phyloP scores from a whole-genome alignment of 2,329 filamentous ascomycete genomes.

The Calonectria ilicicola region DNA sequence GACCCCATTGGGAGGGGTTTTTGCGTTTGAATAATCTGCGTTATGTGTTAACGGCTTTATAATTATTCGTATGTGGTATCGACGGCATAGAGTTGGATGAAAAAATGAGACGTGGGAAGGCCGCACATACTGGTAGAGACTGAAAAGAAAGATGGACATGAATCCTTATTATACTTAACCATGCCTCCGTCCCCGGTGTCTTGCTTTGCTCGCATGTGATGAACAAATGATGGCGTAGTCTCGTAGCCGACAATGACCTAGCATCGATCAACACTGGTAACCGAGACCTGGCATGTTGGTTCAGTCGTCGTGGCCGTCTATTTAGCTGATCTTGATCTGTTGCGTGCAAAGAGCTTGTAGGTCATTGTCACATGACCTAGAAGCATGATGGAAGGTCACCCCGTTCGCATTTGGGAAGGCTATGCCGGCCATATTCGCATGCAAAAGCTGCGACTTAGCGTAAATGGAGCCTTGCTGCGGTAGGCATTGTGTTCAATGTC shows the following conservation, averaged over 20 bases:
- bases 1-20: conserved; percentile 34
- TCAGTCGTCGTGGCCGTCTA: no score
- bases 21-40: conserved; percentile 39
- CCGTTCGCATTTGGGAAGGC: not conserved
- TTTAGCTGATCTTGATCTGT: not conserved
- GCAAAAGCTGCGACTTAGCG: not conserved
- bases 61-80: conserved; percentile 36
- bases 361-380: conserved; percentile 7
- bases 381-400: not conserved
- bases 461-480: not conserved
- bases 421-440: not conserved
- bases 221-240: not conserved
- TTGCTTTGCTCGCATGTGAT: not conserved
- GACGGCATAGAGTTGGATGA: conserved; percentile 37
- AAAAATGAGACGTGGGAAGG: conserved; percentile 33
- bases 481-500: not conserved
- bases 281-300: no score
- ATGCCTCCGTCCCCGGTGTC: no score
- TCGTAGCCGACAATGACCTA: not conserved
- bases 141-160: conserved; percentile 28
- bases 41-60: conserved; percentile 44
- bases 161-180: not conserved
- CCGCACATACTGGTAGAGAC: conserved; percentile 33
- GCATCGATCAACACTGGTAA: no score
- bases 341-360: not conserved